Evolutionary conservation across 164 flowering plant genomes (phyloP), one percentile per base, ranked within the genome.

Genomic region (Sedum album): DNA sequence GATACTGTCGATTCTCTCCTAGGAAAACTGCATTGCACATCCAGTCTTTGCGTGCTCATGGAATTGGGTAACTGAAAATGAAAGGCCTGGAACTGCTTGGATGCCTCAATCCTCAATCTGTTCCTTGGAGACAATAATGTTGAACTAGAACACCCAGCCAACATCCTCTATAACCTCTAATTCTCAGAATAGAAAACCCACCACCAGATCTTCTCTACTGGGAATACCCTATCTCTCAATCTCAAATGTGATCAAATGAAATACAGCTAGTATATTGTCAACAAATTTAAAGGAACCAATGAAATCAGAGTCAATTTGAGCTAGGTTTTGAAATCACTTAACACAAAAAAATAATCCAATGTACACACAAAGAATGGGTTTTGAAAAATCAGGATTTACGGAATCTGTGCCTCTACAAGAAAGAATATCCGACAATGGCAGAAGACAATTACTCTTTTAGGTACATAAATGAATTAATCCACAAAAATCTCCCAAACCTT

Each of bases 31-130:
- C 93, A 81, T 6, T 96, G 93, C 67, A 91, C 73, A 72, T 94
- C 95, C 80, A 90, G 76, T 76, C 96, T 86, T 68, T 91, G 96
- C 55, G 97, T 88, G 83, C 78, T 90, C 98, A 91, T 91, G 61
- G 96, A 81, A 70, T 88, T 79, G 65, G 90, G 90, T 60, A 84
- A 67, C 66, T 77, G 87, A 66, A 82, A 83, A 81, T 85, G 89
- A 74, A 89, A 88, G 81, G 89, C 87, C 83, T 85, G 88, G 69
- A 82, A 83, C 78, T 88, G 89, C 71, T 81, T 79, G 10, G 88
- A 68, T 73, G 85, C 81, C 79, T 93, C 91, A 74, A 88, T 83
- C 79, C 91, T 87, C 77, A 88, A 83, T 83, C 98, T 83, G 80
- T 86, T 89, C 88, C 96, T 90, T 13, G 94, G 96, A 20, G 98